Evolutionary conservation across 2,329 filamentous ascomycete genomes (phyloP).

Genomic region (Sporothrix mexicana): DNA sequence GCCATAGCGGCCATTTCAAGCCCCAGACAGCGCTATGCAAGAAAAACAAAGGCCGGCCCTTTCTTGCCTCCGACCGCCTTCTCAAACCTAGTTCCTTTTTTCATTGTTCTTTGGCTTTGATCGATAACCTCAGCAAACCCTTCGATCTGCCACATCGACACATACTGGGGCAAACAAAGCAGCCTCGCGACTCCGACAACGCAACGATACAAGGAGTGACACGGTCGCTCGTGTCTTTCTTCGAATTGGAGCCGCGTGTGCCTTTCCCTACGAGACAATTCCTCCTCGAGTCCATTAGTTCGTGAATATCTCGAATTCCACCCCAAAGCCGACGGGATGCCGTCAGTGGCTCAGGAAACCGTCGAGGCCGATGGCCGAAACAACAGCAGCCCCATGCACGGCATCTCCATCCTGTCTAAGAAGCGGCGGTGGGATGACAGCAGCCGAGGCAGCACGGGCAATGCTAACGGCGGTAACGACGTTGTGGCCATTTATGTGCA

Average conservation of each 20-base stretch:
- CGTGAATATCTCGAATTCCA: neutral
- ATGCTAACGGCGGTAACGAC: neutral
- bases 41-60: neutral
- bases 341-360: slow-evolving; percentile 33
- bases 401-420: slow-evolving; percentile 41
- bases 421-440: slow-evolving; percentile 49
- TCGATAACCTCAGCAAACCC: neutral
- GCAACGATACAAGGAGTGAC: neutral
- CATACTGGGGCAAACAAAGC: neutral
- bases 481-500: slow-evolving; percentile 27
- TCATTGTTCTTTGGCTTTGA: neutral
- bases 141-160: neutral
- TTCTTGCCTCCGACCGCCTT: slow-evolving; percentile 24
- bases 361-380: neutral
- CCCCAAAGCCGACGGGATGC: slow-evolving; percentile 25
- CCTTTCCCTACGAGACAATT: no score
- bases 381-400: neutral
- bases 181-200: neutral
- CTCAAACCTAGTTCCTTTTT: neutral
- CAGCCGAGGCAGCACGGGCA: slow-evolving; percentile 21
- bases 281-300: neutral
- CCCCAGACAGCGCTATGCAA: slow-evolving; percentile 4
- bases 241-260: neutral
- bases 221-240: neutral
- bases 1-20: neutral